Evolutionary conservation across 2,329 filamentous ascomycete species (phyloP).

Genomic region (Cyclaneusma minus): DNA sequence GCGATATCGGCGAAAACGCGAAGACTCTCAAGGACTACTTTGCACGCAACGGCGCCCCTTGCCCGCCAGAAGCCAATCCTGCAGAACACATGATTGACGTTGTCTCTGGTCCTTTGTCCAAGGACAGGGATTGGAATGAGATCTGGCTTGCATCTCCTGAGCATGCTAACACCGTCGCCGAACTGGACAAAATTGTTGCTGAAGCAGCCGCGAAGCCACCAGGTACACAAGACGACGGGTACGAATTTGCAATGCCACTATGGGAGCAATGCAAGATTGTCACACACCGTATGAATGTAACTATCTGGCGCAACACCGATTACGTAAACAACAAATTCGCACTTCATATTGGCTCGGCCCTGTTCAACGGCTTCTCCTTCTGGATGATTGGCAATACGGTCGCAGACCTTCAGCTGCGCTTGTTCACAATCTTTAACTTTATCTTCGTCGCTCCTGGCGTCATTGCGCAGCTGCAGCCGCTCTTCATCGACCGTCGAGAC

Average conservation of each 20-base stretch:
- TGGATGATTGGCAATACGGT: conserved; percentile 39
- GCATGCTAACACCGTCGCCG: conserved; percentile 34
- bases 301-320: conserved; percentile 48
- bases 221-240: conserved; percentile 30
- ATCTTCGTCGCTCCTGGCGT: conserved; percentile 44
- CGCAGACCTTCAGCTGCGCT: conserved; percentile 33
- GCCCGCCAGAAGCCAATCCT: conserved; percentile 33
- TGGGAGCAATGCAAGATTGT: conserved; percentile 47
- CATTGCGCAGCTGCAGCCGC: conserved; percentile 40
- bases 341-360: conserved; percentile 35
- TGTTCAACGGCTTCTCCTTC: conserved; percentile 47
- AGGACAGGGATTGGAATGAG: conserved; percentile 47
- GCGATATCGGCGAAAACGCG: conserved; percentile 46
- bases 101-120: conserved; percentile 30
- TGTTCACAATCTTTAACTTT: conserved; percentile 48
- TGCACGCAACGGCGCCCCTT: conserved; percentile 35
- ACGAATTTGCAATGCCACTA: conserved; percentile 60
- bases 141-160: conserved; percentile 54
- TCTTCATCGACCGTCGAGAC: conserved; percentile 39
- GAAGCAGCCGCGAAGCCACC: conserved; percentile 32
- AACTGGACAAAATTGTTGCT: conserved; percentile 47
- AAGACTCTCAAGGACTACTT: conserved; percentile 46
- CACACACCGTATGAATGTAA: conserved; percentile 41
- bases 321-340: conserved; percentile 30
- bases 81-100: conserved; percentile 25